Percentiles rank a stretch among this genome's conserved stretches.
phyloP scores from a whole-genome alignment of 768 basidiomycete species.

The Candolleomyces efflorescens region DNA sequence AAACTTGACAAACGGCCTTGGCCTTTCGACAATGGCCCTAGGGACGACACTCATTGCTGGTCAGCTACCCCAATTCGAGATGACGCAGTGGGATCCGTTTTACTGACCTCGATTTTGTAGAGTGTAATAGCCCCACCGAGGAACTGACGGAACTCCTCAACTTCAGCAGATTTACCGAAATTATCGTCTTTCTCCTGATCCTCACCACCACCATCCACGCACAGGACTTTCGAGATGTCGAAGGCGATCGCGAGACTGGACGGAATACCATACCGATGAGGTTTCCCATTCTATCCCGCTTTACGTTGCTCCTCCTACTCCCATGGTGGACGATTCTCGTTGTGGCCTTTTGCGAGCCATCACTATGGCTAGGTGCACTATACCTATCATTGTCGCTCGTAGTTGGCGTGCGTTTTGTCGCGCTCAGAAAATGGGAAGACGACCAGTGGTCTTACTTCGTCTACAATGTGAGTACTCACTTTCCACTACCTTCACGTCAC shows the following conservation, averaged over 20 bases:
- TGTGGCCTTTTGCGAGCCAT: background rate
- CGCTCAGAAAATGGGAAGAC: background rate
- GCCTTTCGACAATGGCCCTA: conserved; percentile 27
- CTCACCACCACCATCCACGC: conserved; percentile 45
- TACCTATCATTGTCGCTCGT: conserved; percentile 8
- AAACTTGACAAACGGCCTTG: conserved; percentile 26
- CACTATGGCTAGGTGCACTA: background rate
- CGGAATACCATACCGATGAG: conserved; percentile 42
- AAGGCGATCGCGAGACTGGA: conserved; percentile 34
- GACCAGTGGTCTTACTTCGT: conserved; percentile 14
- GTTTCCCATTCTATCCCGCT: conserved; percentile 32
- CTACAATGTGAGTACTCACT: conserved; percentile 17
- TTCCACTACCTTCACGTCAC: background rate
- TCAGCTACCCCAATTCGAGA: conserved; percentile 6
- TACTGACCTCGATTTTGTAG: background rate
- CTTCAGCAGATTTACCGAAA: conserved; percentile 5
- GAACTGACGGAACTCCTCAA: conserved; percentile 3
- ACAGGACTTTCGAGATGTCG: conserved; percentile 41
- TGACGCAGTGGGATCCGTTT: no score
- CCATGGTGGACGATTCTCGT: conserved; percentile 14
- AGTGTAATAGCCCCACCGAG: background rate
- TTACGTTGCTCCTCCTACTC: conserved; percentile 13
- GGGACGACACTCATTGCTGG: conserved; percentile 25
- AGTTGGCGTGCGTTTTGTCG: conserved; percentile 13
- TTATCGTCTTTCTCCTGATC: conserved; percentile 18